Base-by-base conservation (phyloP, 1,284 basidiomycete genomes). In the Heliocybe sulcata region DNA sequence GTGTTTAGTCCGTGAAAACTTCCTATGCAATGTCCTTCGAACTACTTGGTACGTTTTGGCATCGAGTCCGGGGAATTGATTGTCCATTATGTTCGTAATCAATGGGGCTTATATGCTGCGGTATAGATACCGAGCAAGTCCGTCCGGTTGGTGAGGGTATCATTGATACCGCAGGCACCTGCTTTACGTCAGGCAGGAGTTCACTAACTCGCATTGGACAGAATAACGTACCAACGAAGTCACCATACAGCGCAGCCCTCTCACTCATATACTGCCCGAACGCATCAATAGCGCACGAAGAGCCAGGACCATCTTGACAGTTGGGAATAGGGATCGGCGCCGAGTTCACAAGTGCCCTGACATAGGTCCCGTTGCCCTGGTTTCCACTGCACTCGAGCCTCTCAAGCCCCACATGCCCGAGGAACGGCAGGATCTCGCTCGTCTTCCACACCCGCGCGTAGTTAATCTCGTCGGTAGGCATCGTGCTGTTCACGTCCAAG, bases 391-490 rank as follows among this genome's bases (percentile, higher is more conserved):
- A 63, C 47, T 60, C 56, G 19, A 63, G 35, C 1, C 59, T 55
- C 58, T 62, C 62, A 38, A 63, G 48, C 9, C 59, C 62, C 52
- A 63, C 58, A 52, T 63, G 61, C 23, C 60, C 62, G 33, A 63
- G 59, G 57, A 63, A 63, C 26, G 59, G 59, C 42, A 59, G 54
- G 51, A 60, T 59, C 49, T 55, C 52, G 56, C 60, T 60, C 45
- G 60, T 59, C 49, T 56, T 55, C 60, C 62, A 62, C 27, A 58
- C 60, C 49, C 62, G 60, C 22, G 45, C 45, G 56, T 58, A 56
- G 58, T 63, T 63, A 59, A 63, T 62, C 33, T 57, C 35, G 55
- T 59, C 56, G 10, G 58, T 56, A 12, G 62, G 60, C 59, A 63
- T 61, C 23, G 60, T 60, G 20, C 27, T 49, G 56, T 63, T 63